Base-by-base conservation (phyloP, 2,329 filamentous ascomycete genomes). In the Macrophomina phaseolina region DNA sequence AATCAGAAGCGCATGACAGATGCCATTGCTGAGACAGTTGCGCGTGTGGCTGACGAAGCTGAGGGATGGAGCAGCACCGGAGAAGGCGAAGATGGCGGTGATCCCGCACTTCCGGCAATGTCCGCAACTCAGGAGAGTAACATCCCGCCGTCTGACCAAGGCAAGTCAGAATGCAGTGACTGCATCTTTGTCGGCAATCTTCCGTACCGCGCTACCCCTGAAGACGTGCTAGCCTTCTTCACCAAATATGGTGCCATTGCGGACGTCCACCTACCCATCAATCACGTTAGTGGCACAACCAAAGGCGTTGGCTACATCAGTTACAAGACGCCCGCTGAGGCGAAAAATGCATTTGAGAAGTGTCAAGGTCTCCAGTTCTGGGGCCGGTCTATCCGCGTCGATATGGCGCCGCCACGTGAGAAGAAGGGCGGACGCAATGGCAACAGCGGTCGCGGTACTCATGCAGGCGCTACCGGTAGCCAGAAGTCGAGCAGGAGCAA, bases 11-110 rank as follows among this genome's bases (percentile, higher is more conserved):
- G 70, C 60, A 65, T 76, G 7, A 70, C 73, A 11, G 68, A 66
- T 42, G 72, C 68, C 16, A 71, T 71, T 3, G 72, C 77, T 56
- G 71, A 73, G 23, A 78, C 79, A 1, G 69, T 71, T 49, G 68
- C 76, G 16, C 80, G 78, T 49, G 83, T 84, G 1, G 70, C 70
- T 30, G 73, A 78, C 6, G 77, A 79, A n/a, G 72, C 70, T 0
- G 74, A 77, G 23, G 76, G 77, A 1, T 82, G 80, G 80, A 77
- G 73, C 49, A 73, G 73, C 28, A 53, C 70, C n/a, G 75, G 75
- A n/a, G 72, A 71, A 2, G 73, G 73, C 16, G 76, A 78, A 12
- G 79, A 78, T 68, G 79, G 79, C 14, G 51, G 38, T 3, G 11
- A 6, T 5, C 40, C 63, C n/a, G n/a, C 11, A 3, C 32, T 48